Evolutionary conservation across 208 protist species (phyloP).

Genomic region (Plasmodiophora brassicae): DNA sequence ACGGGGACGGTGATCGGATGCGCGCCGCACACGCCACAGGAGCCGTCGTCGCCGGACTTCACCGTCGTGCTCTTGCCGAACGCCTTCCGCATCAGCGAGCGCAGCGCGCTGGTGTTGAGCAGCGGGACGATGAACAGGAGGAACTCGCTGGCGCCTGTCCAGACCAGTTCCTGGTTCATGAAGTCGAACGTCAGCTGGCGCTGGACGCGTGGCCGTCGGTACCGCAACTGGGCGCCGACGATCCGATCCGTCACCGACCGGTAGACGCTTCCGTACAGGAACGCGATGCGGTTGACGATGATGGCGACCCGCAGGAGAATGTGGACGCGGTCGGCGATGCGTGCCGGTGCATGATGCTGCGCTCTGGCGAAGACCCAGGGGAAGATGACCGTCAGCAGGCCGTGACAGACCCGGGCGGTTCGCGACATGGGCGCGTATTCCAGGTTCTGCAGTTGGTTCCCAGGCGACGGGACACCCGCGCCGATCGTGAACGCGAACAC

Average conservation of each 20-base stretch:
- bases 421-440: not conserved
- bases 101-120: not conserved
- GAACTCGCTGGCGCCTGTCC: not conserved
- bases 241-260: not conserved
- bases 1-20: not conserved
- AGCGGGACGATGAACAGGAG: conserved; percentile 22
- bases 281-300: not conserved
- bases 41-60: not conserved
- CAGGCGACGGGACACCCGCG: not conserved
- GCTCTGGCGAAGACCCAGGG: not conserved
- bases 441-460: not conserved
- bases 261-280: not conserved
- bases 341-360: not conserved
- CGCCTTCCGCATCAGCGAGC: not conserved
- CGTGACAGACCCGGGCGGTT: not conserved
- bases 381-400: not conserved
- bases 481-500: not conserved
- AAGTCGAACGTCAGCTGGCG: not conserved
- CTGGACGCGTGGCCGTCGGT: not conserved
- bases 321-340: not conserved
- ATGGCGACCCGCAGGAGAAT: not conserved
- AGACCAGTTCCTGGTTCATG: conserved; percentile 27
- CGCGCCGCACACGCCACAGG: not conserved
- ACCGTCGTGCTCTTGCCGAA: not conserved
- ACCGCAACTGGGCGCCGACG: not conserved